Base-by-base conservation (phyloP, 805 yeast species). In the Kazachstania psychrophila region DNA sequence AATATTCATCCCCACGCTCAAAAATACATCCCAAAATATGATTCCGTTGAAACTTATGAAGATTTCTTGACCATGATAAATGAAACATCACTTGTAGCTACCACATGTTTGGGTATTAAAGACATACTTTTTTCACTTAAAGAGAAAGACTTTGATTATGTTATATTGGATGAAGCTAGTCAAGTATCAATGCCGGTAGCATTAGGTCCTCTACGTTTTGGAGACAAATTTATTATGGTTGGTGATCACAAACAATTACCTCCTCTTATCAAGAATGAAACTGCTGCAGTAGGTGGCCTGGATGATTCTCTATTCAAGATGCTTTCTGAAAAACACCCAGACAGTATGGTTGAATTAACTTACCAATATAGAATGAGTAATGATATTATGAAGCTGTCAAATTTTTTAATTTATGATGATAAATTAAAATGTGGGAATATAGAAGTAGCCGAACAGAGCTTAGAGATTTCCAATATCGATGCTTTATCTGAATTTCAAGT, bases 191-290 rank as follows among this genome's bases (percentile, higher is more conserved):
- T 89, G 69, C 98, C 99, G 0, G 69, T 84, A 5, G 82, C 94
- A 47, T 58, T 92, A 20, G 98, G 97, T 0, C 97, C 98, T 0
- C 57, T 92, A 32, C 60, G 87, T 23, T 73, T 72, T 45, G 79
- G 87, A 23, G 79, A 80, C 31, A 82, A 73, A 56, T 92, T 89
- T 54, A 70, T 92, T 1, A 68, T 92, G 42, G 96, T 92, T n/a
- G 99, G 99, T 8, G 99, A 92, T 55, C 97, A 92, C 56, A 75
- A 72, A 45, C 99, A 92, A 57, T 65, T 92, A 18, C 94, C 96
- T 3, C 98, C 99, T 1, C 64, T 92, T 34, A 87, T 92, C 1
- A 68, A 72, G 18, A 75, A 75, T 47, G 71, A 77, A 0, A 71
- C 69, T 14, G 95, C 96, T 0, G 68, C 68, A 37, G 47, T 48